Base-by-base conservation (phyloP, 1,284 basidiomycete genomes). In the Peniophora sp. region DNA sequence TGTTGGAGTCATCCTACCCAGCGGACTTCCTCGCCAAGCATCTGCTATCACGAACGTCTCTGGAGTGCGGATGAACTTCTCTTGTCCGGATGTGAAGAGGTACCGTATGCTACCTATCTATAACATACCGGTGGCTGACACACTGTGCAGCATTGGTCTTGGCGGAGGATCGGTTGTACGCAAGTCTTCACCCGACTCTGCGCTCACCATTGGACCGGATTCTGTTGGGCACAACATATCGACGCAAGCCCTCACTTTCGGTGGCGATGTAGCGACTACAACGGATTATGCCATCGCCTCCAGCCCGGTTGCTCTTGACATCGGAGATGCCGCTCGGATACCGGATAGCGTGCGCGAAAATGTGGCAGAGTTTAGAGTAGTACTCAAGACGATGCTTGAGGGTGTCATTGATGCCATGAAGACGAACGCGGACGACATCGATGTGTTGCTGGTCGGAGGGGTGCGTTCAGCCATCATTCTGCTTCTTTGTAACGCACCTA, bases 181-280 rank as follows among this genome's bases (percentile, higher is more conserved):
- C 3, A 54, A 55, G 45, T 47, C 56, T 10, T 45, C 54, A 3
- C 55, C 53, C 14, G 62, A 62, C 1, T 59, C 58, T 6, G 63
- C 60, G 47, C 66, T 73, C 1, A 68, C 69, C 0, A 73, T 82
- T 17, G 79, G 79, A 1, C 78, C 78, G 3, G 76, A 79, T 55
- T 80, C 78, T 15, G 76, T 79, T 9, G 79, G 79, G 2, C 74
- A 78, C 61, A 61, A 65, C 52, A 72, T 83, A 45, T 67, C 68
- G 2, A 67, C 68, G 22, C 71, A 77, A n/a, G 70, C 72, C 12
- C 57, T 64, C 24, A 68, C 76, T 0, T 83, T 83, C 51, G 75
- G 76, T 2, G 78, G 80, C 9, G 53, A 65, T 9, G 67, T 70
- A 0, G 62, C 78, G 20, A 81, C 79, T 5, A 66, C 81, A 0